Evolutionary conservation across 2,329 filamentous ascomycete genomes (phyloP).

Genomic region (Penicillium sp.): DNA sequence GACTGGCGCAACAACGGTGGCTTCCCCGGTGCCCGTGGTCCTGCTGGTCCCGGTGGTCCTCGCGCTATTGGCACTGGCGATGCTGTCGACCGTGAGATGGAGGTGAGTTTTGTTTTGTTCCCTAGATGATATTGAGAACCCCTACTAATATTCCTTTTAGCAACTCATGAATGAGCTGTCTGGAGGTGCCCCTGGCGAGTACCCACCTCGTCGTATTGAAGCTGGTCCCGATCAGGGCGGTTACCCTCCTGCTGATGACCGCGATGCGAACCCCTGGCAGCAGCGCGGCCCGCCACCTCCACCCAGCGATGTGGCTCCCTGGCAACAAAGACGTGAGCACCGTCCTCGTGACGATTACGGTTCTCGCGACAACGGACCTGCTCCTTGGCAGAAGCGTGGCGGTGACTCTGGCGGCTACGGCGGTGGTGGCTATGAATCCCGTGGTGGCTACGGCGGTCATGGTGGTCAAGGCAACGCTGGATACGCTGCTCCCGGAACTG

Average conservation of each 20-base stretch:
- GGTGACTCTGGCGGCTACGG: slow-evolving; percentile 38
- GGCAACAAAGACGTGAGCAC: slow-evolving; percentile 63
- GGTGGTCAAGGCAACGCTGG: not conserved
- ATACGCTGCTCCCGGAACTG: slow-evolving; percentile 46
- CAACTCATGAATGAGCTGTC: slow-evolving; percentile 98
- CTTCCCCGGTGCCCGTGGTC: slow-evolving; percentile 46
- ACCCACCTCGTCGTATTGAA: slow-evolving; percentile 78
- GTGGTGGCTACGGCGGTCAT: slow-evolving; percentile 7
- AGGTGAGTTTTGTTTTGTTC: slow-evolving; percentile 60
- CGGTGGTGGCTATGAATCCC: slow-evolving; percentile 27
- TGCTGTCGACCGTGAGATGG: slow-evolving; percentile 89
- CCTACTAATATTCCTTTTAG: slow-evolving; percentile 53
- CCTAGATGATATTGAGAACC: not conserved
- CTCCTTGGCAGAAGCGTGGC: slow-evolving; percentile 43
- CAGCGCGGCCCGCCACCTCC: slow-evolving; percentile 69
- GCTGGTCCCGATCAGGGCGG: slow-evolving; percentile 66
- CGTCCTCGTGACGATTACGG: slow-evolving; percentile 50
- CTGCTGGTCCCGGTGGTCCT: slow-evolving; percentile 50
- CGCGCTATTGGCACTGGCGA: slow-evolving; percentile 75
- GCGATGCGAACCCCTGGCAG: slow-evolving; percentile 83
- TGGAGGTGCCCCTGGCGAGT: slow-evolving; percentile 63
- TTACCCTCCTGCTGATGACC: slow-evolving; percentile 35
- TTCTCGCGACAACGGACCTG: slow-evolving; percentile 29
- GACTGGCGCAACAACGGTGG: slow-evolving; percentile 81
- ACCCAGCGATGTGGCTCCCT: slow-evolving; percentile 75